These are phyloP conservation scores for Austroboletus eburneus DNA, from an alignment of 768 basidiomycete species.

Conservation along the genomic window DNA sequence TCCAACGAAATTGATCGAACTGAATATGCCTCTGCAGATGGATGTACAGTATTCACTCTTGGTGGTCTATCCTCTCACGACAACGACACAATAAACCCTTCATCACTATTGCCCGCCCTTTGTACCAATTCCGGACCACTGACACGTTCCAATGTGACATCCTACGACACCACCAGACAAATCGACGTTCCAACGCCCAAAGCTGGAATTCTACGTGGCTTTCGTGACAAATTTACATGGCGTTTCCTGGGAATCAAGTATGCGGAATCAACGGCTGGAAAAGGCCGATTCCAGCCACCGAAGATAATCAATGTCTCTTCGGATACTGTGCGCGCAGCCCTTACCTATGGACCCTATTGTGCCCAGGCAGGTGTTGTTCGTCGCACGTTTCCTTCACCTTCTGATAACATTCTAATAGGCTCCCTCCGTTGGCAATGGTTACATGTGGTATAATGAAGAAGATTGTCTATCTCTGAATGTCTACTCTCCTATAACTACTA, in stretches of 20 bases:
- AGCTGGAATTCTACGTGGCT: constrained; percentile 17
- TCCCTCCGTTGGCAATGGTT: constrained; percentile 11
- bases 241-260: constrained; percentile 17
- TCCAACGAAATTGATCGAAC: not conserved
- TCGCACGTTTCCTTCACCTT: not conserved
- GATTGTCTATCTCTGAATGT: constrained; percentile 13
- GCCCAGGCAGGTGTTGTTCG: constrained; percentile 1
- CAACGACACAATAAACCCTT: not conserved
- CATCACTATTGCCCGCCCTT: constrained; percentile 6
- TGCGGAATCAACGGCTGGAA: constrained; percentile 4
- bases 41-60: constrained; percentile 1
- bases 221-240: constrained; percentile 17
- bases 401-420: not conserved
- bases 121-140: constrained; percentile 20
- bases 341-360: constrained; percentile 7
- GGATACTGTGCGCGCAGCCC: not conserved
- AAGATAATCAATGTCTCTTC: constrained; percentile 2
- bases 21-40: not conserved
- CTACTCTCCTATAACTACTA: constrained; percentile 3
- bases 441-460: constrained; percentile 4
- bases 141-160: constrained; percentile 16
- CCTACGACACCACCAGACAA: constrained; percentile 13
- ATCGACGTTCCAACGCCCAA: constrained; percentile 10
- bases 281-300: constrained; percentile 7
- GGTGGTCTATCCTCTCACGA: not conserved